Base-by-base conservation (phyloP, 1,284 basidiomycete species). In the Sporisorium iseilematis-ciliati region DNA sequence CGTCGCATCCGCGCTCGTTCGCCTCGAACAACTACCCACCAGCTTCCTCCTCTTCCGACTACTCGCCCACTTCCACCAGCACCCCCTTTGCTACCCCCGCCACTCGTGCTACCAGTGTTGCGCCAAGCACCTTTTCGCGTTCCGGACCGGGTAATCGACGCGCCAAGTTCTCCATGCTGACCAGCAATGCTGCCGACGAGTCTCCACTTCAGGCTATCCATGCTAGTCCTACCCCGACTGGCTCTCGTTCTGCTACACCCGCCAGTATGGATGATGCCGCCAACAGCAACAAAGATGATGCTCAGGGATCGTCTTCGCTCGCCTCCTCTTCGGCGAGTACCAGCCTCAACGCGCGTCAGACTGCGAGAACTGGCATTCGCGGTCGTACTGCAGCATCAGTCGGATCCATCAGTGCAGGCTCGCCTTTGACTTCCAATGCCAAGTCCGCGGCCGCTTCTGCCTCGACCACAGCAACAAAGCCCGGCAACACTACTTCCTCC, bases 41-140 rank as follows among this genome's bases (percentile, higher is more conserved):
- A 29, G 73, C 64, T 12, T 76, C 73, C 4, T 62, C 57, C 26
- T 75, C 70, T 8, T 73, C 72, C 18, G 73, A 76, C 51, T 76
- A 76, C 58, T 76, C 73, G 12, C 73, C 73, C 16, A 76, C 73
- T 0, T 68, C 73, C 41, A 76, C 73, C 57, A 68, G 68, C 61
- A 76, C 73, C 1, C 73, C 73, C 14, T 76, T 76, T 45, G 73
- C 64, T 26, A 76, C 73, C 1, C 73, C 73, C 4, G 73, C 73
- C 14, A 76, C 73, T 0, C 45, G 73, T 10, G 73, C 73, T 23
- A 76, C 73, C 53, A 71, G 68, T 29, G 56, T 76, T 38, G 65
- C 73, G 40, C 73, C 73, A 23, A 71, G 65, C 65, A 76, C 73
- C 51, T 76, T 71, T 35, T 76, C 73, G 33, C 60, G 73, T n/a